Conservation (phyloP, 441 rosid species). For the Erysimum pusillum region DNA sequence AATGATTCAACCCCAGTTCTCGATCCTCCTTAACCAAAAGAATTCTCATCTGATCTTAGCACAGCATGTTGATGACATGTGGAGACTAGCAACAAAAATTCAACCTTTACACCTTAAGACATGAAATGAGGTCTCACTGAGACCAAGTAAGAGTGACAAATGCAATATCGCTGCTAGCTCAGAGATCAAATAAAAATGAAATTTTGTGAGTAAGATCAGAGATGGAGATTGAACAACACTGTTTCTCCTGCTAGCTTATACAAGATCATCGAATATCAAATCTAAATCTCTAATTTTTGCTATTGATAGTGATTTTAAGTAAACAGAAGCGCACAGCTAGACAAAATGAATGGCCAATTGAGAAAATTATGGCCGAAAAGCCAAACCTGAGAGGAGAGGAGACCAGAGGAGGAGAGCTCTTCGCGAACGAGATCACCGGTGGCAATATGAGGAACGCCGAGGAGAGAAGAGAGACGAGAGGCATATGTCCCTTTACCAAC, state of each 20-base stretch:
- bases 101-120: background rate
- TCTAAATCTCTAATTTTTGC: no score
- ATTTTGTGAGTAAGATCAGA: background rate
- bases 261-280: background rate
- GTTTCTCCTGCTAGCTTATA: background rate
- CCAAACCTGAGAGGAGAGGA: conserved; percentile 78
- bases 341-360: background rate
- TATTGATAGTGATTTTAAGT: background rate
- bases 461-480: conserved; percentile 80
- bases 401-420: conserved; percentile 81
- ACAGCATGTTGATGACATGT: conserved; percentile 10
- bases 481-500: conserved; percentile 99
- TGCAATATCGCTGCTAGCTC: no score
- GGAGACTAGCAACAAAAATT: background rate
- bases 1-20: background rate
- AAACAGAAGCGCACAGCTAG: background rate
- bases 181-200: background rate
- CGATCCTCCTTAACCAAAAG: background rate
- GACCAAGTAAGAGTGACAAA: background rate
- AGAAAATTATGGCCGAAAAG: background rate
- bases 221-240: background rate
- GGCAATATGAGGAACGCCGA: conserved; percentile 92
- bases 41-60: conserved; percentile 8
- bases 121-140: background rate
- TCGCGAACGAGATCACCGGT: conserved; percentile 98